phyloP scores from a whole-genome alignment of 148 eudicot genomes.

The Linanthus parryae region DNA sequence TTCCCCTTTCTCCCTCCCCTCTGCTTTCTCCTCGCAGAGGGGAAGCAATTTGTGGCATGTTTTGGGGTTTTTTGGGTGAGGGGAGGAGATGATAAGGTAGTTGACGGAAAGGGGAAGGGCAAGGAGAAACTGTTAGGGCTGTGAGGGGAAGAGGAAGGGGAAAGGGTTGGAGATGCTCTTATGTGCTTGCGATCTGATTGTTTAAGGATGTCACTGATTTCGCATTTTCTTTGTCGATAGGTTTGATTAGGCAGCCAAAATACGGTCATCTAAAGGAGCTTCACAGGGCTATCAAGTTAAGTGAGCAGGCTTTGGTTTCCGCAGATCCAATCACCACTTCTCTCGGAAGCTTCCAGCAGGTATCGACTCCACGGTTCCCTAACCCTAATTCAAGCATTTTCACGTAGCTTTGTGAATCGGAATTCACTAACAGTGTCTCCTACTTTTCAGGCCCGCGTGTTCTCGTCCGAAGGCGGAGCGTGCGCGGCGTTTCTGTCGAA shows the following conservation, averaged over 20 bases:
- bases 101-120: too few species aligned
- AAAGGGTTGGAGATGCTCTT: too few species aligned
- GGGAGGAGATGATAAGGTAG: too few species aligned
- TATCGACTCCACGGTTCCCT: conserved; percentile 3
- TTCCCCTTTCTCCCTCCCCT: too few species aligned
- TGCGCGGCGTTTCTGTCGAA: conserved; percentile 92
- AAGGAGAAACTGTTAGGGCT: too few species aligned
- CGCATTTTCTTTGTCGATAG: conserved; percentile 40
- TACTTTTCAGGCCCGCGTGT: conserved; percentile 72
- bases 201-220: conserved; percentile 9
- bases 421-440: conserved; percentile 4
- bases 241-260: conserved; percentile 77
- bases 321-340: not conserved
- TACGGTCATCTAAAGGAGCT: conserved; percentile 51
- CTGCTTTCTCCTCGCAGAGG: too few species aligned
- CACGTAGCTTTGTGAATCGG: not conserved
- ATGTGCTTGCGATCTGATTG: conserved; percentile 1
- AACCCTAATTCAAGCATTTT: not conserved
- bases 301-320: conserved; percentile 1
- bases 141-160: too few species aligned
- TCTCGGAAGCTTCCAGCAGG: conserved; percentile 4
- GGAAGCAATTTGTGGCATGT: too few species aligned
- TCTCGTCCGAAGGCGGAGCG: conserved; percentile 50
- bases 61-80: too few species aligned
- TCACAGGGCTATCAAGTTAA: not conserved